phyloP scores from a whole-genome alignment of 2,329 filamentous ascomycete species.

The Elsinoe ampelina region DNA sequence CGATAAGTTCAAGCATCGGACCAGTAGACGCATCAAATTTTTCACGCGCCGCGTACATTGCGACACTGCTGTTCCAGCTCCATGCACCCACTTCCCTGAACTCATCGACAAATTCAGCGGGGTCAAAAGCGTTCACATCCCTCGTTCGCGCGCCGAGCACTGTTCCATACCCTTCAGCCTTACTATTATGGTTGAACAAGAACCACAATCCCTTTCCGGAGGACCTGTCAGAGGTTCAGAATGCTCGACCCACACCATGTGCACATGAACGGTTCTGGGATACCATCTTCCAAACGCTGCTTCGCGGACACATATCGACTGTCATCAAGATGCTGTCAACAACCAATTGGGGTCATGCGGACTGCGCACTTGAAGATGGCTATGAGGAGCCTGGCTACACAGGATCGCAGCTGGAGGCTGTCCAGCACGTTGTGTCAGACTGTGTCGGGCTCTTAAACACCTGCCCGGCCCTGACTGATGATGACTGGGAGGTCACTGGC shows the following conservation, averaged over 20 bases:
- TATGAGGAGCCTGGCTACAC: conserved; percentile 59
- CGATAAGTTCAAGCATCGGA: conserved; percentile 26
- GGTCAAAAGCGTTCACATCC: conserved; percentile 3
- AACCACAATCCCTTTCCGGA: conserved; percentile 64
- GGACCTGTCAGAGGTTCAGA: conserved; percentile 56
- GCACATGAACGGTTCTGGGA: conserved; percentile 78
- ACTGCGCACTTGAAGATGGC: conserved; percentile 48
- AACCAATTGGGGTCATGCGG: conserved; percentile 70
- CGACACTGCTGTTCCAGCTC: conserved; percentile 65
- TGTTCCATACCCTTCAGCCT: conserved; percentile 59
- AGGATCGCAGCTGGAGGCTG: conserved; percentile 66
- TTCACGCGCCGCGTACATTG: conserved; percentile 71
- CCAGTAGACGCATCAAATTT: conserved; percentile 47
- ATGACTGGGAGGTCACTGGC: conserved; percentile 75
- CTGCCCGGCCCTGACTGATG: conserved; percentile 57
- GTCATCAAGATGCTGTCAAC: conserved; percentile 60
- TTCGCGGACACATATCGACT: conserved; percentile 64
- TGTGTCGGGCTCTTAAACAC: conserved; percentile 60
- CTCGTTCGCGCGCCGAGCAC: conserved; percentile 15
- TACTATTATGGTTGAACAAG: conserved; percentile 73
- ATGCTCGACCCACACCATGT: conserved; percentile 61
- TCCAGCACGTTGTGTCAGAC: conserved; percentile 60
- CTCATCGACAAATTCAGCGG: conserved; percentile 20
- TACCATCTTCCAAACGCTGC: conserved; percentile 60
- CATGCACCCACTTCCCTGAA: conserved; percentile 51